These are phyloP conservation scores for Ogataea polymorpha DNA, from an alignment of 805 yeast genomes.

Conservation along the genomic window DNA sequence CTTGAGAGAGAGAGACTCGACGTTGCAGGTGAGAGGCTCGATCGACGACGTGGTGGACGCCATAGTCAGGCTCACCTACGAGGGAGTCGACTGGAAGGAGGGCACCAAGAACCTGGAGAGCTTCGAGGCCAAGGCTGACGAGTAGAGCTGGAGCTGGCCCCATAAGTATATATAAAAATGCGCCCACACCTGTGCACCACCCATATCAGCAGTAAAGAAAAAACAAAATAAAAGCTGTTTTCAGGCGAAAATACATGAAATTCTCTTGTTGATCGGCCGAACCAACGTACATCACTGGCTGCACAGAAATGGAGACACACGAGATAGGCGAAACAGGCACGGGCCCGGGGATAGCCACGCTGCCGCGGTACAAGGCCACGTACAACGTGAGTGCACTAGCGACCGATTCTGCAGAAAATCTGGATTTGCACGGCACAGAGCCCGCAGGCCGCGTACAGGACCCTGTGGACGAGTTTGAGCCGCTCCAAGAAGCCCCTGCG, in stretches of 20 bases:
- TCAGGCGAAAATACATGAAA: conserved; percentile 5
- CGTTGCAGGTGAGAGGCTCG: conserved; percentile 93
- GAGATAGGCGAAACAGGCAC: conserved; percentile 1
- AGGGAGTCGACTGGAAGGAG: conserved; percentile 77
- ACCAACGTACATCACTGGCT: background rate
- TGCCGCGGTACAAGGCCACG: conserved; percentile 31
- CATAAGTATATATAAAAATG: background rate
- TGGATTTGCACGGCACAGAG: conserved; percentile 1
- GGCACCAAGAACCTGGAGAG: conserved; percentile 72
- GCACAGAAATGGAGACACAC: conserved; percentile 4
- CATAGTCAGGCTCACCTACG: conserved; percentile 70
- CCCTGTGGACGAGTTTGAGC: conserved; percentile 2
- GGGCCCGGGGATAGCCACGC: background rate
- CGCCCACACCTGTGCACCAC: conserved; percentile 7
- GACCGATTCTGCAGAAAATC: conserved; percentile 9
- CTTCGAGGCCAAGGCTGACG: conserved; percentile 67
- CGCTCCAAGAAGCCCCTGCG: background rate
- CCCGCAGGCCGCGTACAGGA: background rate
- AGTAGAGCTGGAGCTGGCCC: conserved; percentile 9
- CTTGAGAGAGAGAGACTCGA: conserved; percentile 94
- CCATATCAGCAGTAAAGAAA: conserved; percentile 1
- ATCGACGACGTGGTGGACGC: conserved; percentile 68
- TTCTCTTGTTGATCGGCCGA: background rate
- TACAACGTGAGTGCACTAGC: conserved; percentile 29
- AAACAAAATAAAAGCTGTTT: conserved; percentile 9